These are phyloP conservation scores for Brassica nigra DNA, from an alignment of 345 rosid genomes.

Conservation along the genomic window DNA sequence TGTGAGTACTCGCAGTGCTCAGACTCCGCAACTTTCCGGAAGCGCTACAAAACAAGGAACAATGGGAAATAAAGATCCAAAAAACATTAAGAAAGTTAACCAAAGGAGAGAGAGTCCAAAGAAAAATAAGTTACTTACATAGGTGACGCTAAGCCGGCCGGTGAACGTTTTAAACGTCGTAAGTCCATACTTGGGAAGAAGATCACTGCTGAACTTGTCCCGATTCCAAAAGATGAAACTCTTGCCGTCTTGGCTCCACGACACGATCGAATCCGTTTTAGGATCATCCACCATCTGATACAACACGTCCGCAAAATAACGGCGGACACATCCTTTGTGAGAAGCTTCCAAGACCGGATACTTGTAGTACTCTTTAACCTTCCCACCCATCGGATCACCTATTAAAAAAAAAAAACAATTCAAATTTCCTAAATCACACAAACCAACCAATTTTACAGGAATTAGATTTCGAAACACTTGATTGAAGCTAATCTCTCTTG, in stretches of 20 bases:
- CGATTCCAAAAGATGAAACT: neutral
- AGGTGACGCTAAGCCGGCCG: neutral
- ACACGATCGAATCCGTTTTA: neutral
- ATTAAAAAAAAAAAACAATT: too few relatives aligned
- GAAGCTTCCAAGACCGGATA: neutral
- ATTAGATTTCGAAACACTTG: too few relatives aligned
- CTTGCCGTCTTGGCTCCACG: constrained; percentile 1
- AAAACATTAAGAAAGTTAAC: too few relatives aligned
- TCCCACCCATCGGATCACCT: neutral
- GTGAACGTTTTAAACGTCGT: neutral
- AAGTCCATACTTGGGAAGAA: neutral
- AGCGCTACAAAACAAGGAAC: neutral
- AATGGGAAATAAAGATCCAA: neutral
- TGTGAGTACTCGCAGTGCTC: neutral
- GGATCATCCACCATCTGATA: neutral
- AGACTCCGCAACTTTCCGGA: neutral
- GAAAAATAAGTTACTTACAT: neutral
- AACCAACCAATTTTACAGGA: too few relatives aligned
- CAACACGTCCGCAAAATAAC: neutral
- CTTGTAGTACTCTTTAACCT: neutral
- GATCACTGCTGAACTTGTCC: neutral
- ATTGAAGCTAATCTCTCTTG: too few relatives aligned
- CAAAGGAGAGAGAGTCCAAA: neutral
- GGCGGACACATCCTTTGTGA: neutral
- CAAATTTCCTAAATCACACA: too few relatives aligned